Percentiles rank a stretch among this genome's conserved stretches.
These are phyloP conservation scores for Brassica hybrid DNA, from an alignment of 441 rosid species.

Conservation along the genomic window DNA sequence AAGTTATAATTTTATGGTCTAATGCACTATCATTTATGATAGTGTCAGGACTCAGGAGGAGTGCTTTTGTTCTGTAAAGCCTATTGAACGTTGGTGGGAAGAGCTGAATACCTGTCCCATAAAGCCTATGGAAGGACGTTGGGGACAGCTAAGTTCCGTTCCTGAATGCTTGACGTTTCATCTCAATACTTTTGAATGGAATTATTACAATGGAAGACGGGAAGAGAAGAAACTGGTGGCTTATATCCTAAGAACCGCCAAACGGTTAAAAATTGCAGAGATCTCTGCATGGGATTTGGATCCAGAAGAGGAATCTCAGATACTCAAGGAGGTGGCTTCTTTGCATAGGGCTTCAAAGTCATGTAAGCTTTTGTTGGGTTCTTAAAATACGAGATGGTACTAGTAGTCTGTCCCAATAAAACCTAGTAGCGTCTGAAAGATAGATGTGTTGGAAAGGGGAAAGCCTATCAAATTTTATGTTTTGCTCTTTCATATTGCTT, in stretches of 20 bases:
- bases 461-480: background rate
- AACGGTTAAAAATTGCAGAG: background rate
- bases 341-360: slow-evolving; percentile 2
- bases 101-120: background rate
- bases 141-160: background rate
- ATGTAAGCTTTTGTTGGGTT: slow-evolving; percentile 3
- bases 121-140: background rate
- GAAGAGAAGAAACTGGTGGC: slow-evolving; percentile 6
- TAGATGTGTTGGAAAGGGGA: background rate
- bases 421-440: background rate
- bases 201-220: slow-evolving; percentile 2
- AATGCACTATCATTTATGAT: background rate
- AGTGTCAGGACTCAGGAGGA: background rate
- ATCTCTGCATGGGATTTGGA: background rate
- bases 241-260: slow-evolving; percentile 4
- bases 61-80: background rate
- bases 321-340: background rate
- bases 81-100: background rate
- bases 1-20: background rate
- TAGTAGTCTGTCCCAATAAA: background rate
- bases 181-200: slow-evolving; percentile 1
- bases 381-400: background rate
- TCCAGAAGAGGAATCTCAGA: background rate
- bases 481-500: background rate
- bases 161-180: background rate